Conservation (phyloP, 2,329 filamentous ascomycete genomes). For the Nannizzia gypsea region DNA sequence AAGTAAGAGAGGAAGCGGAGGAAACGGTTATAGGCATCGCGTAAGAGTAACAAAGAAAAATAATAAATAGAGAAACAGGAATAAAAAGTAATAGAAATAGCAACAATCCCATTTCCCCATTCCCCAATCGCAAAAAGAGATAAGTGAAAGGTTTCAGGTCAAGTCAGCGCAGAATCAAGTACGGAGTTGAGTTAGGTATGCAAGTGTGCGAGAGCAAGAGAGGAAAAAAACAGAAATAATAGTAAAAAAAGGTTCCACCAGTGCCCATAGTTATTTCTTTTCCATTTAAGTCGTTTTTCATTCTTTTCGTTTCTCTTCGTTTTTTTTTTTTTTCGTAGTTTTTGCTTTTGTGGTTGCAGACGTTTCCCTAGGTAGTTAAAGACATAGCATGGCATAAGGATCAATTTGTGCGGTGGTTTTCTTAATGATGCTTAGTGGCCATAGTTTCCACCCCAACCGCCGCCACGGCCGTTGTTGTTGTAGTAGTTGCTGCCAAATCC, state of each 20-base stretch:
- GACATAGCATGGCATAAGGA: not conserved
- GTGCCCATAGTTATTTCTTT: constrained; percentile 3
- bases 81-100: not conserved
- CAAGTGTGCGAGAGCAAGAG: not conserved
- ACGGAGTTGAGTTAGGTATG: not conserved
- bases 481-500: constrained; percentile 34
- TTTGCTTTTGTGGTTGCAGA: not conserved
- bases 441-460: constrained; percentile 38
- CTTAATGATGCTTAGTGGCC: constrained; percentile 31
- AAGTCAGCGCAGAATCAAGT: not conserved
- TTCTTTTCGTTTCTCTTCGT: constrained; percentile 4
- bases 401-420: not conserved
- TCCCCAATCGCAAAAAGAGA: constrained; percentile 5
- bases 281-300: constrained; percentile 3
- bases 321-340: not conserved
- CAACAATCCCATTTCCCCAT: constrained; percentile 5
- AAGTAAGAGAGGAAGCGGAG: constrained; percentile 1
- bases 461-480: constrained; percentile 30
- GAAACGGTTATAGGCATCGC: not conserved
- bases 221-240: not conserved
- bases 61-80: not conserved
- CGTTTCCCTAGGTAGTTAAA: not conserved
- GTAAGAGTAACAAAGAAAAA: not conserved
- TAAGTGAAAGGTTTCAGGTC: constrained; percentile 1
- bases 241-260: constrained; percentile 3